These are phyloP conservation scores for Adansonia grandidieri DNA, from an alignment of 441 rosid species.

Conservation along the genomic window DNA sequence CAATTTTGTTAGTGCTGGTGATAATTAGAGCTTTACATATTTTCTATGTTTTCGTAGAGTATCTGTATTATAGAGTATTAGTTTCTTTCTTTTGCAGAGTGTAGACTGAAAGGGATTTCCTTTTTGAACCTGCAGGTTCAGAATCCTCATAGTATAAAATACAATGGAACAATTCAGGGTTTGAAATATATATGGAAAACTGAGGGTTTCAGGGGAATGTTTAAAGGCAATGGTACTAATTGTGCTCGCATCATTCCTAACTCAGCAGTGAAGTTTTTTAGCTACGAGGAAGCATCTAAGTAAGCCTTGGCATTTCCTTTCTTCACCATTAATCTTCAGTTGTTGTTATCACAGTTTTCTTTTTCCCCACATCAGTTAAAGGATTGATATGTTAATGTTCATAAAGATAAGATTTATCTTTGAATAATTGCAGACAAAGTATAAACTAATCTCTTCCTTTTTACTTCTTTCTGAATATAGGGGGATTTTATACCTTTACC, in stretches of 20 bases:
- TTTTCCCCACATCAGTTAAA: too few species aligned
- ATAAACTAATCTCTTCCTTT: slow-evolving; percentile 21
- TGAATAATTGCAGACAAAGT: neutral
- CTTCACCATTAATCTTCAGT: neutral
- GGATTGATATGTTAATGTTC: neutral
- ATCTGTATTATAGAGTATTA: neutral
- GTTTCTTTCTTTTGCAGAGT: neutral
- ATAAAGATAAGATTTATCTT: neutral
- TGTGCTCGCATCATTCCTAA: slow-evolving; percentile 95
- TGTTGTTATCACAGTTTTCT: neutral
- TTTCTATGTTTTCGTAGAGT: slow-evolving; percentile 4
- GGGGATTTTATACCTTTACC: slow-evolving; percentile 69
- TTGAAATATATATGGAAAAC: slow-evolving; percentile 91
- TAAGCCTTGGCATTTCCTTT: slow-evolving; percentile 33
- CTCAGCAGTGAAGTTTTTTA: slow-evolving; percentile 95
- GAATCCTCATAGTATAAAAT: slow-evolving; percentile 87
- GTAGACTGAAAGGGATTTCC: slow-evolving; percentile 15
- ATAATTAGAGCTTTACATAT: slow-evolving; percentile 4
- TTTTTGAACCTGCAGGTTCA: slow-evolving; percentile 70
- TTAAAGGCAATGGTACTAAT: slow-evolving; percentile 93
- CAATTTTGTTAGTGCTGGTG: neutral
- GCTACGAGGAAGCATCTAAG: slow-evolving; percentile 96
- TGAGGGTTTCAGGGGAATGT: slow-evolving; percentile 88
- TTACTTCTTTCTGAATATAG: slow-evolving; percentile 41
- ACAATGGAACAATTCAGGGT: slow-evolving; percentile 90